These are phyloP conservation scores for Talaromyces verruculosus DNA, from an alignment of 2,329 filamentous ascomycete genomes.

Conservation along the genomic window DNA sequence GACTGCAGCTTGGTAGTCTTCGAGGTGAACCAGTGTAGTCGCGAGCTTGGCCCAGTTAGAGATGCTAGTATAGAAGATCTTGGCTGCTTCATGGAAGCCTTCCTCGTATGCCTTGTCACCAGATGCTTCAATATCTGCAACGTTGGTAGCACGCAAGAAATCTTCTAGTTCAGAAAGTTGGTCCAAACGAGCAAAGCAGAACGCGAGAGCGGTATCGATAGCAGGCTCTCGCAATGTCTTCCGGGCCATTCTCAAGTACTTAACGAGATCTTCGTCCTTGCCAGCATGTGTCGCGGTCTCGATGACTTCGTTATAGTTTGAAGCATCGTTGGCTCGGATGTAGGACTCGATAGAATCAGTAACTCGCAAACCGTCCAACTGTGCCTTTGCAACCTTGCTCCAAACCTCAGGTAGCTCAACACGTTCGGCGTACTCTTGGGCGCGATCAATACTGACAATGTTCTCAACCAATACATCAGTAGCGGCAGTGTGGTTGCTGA, in stretches of 20 bases:
- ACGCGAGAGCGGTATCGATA: conserved; percentile 90
- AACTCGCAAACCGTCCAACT: conserved; percentile 91
- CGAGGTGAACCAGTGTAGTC: conserved; percentile 93
- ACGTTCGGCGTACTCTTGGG: conserved; percentile 91
- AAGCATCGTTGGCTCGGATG: conserved; percentile 88
- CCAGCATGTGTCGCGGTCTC: conserved; percentile 92
- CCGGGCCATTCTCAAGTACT: conserved; percentile 93
- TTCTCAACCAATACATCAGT: conserved; percentile 92
- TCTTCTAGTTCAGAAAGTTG: conserved; percentile 93
- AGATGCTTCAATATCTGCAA: conserved; percentile 92
- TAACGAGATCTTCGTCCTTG: conserved; percentile 97
- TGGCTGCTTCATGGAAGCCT: conserved; percentile 90
- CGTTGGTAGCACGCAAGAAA: conserved; percentile 88
- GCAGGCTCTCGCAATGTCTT: conserved; percentile 93
- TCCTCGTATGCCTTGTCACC: conserved; percentile 98
- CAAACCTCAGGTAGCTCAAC: conserved; percentile 93
- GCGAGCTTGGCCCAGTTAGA: conserved; percentile 99
- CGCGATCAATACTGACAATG: conserved; percentile 95
- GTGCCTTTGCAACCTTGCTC: conserved; percentile 97
- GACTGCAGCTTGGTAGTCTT: conserved; percentile 95
- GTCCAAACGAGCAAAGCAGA: conserved; percentile 88
- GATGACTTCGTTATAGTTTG: conserved; percentile 93
- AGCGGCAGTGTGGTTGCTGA: conserved; percentile 80
- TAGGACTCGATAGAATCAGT: conserved; percentile 94
- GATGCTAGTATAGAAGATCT: conserved; percentile 98